Conservation (phyloP, 2,329 filamentous ascomycete genomes). For the Aspergillus luchuensis region DNA sequence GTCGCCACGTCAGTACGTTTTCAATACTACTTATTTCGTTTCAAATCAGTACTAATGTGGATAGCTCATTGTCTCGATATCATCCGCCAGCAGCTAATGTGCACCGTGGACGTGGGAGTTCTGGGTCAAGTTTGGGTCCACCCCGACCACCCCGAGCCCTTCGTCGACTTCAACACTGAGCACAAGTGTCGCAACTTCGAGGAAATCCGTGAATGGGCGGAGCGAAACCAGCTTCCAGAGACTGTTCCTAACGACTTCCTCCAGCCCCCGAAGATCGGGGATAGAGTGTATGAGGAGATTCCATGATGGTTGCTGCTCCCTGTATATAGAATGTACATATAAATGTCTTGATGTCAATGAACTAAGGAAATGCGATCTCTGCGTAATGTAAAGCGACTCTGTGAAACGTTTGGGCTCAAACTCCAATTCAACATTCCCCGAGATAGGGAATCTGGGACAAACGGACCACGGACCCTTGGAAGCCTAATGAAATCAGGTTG, state of each 20-base stretch:
- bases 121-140: slow-evolving; percentile 63
- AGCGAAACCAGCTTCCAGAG: slow-evolving; percentile 53
- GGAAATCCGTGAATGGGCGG: slow-evolving; percentile 56
- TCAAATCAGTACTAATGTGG: not conserved
- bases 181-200: slow-evolving; percentile 63
- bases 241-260: slow-evolving; percentile 47
- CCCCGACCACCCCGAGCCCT: slow-evolving; percentile 50
- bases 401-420: too few relatives aligned
- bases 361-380: too few relatives aligned
- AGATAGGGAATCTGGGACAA: too few relatives aligned
- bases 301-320: slow-evolving; percentile 16
- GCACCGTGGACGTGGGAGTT: slow-evolving; percentile 61
- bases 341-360: not conserved
- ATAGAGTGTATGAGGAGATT: slow-evolving; percentile 27
- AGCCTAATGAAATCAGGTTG: too few relatives aligned
- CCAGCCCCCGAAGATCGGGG: slow-evolving; percentile 35
- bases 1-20: slow-evolving; percentile 59
- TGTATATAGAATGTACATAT: slow-evolving; percentile 4
- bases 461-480: too few relatives aligned
- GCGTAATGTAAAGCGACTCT: too few relatives aligned
- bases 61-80: slow-evolving; percentile 63
- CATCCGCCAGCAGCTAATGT: slow-evolving; percentile 65
- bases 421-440: too few relatives aligned
- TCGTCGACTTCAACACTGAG: slow-evolving; percentile 64
- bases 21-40: not conserved